Conservation (phyloP, 2,329 filamentous ascomycete genomes). For the Aspergillus quadrilineatus region DNA sequence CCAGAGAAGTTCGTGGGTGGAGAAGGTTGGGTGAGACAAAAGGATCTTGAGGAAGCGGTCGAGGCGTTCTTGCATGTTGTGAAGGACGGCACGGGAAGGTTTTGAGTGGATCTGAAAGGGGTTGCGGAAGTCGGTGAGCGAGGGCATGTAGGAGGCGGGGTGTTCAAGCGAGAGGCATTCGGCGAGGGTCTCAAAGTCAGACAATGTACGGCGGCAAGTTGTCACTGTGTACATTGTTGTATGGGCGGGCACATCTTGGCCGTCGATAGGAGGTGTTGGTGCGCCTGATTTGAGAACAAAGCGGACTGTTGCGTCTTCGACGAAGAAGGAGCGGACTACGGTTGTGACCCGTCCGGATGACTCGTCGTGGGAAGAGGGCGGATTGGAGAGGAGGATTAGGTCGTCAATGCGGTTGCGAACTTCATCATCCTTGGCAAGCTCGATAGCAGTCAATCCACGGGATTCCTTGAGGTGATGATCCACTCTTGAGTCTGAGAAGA, state of each 20-base stretch:
- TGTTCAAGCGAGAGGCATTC: constrained; percentile 83
- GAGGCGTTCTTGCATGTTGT: constrained; percentile 81
- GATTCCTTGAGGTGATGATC: constrained; percentile 81
- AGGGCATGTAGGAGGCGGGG: constrained; percentile 91
- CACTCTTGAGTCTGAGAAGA: constrained; percentile 85
- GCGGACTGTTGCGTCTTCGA: constrained; percentile 91
- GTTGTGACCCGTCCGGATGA: constrained; percentile 81
- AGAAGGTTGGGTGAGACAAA: constrained; percentile 84
- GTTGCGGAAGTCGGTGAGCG: constrained; percentile 72
- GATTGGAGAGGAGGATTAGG: constrained; percentile 76
- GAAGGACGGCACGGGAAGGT: constrained; percentile 80
- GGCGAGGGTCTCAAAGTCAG: constrained; percentile 88
- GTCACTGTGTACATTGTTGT: constrained; percentile 86
- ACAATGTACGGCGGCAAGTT: constrained; percentile 81
- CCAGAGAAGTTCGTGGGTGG: constrained; percentile 96
- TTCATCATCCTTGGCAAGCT: constrained; percentile 96
- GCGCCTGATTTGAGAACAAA: constrained; percentile 93
- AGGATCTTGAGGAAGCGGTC: constrained; percentile 87
- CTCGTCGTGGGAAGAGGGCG: constrained; percentile 51
- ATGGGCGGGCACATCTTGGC: constrained; percentile 48
- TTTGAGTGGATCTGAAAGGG: constrained; percentile 93
- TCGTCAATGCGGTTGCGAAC: constrained; percentile 96
- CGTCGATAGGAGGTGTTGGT: constrained; percentile 51
- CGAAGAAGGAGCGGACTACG: constrained; percentile 92
- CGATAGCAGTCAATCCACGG: constrained; percentile 87